phyloP scores from a whole-genome alignment of 441 rosid species.

The Pelargonium myrrhifolium region DNA sequence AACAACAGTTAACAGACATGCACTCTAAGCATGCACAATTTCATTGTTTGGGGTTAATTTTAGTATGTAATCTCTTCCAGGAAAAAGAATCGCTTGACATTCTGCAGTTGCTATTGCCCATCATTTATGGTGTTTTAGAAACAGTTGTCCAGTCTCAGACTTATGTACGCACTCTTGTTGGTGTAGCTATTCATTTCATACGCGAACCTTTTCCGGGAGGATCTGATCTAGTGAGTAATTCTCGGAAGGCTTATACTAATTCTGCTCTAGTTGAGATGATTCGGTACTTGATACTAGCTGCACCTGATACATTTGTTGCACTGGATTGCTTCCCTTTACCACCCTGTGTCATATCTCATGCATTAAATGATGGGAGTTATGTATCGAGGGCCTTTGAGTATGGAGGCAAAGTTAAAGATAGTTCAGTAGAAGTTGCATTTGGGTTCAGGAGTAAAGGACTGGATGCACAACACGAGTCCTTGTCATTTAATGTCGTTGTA shows the following conservation, averaged over 20 bases:
- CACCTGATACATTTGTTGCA: conserved; percentile 95
- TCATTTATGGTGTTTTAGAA: conserved; percentile 85
- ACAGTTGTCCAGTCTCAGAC: conserved; percentile 78
- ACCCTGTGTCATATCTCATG: conserved; percentile 58
- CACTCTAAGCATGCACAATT: conserved; percentile 5
- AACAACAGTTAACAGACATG: background rate
- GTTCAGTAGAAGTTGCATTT: conserved; percentile 41
- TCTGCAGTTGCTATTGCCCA: conserved; percentile 84
- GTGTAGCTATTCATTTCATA: conserved; percentile 72
- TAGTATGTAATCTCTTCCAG: conserved; percentile 38
- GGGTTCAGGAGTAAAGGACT: conserved; percentile 53
- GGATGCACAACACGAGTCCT: conserved; percentile 68
- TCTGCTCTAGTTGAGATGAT: conserved; percentile 92
- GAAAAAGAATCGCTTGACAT: conserved; percentile 75
- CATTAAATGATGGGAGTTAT: conserved; percentile 63
- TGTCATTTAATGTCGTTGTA: conserved; percentile 62
- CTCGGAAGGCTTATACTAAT: conserved; percentile 84
- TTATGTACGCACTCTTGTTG: conserved; percentile 72
- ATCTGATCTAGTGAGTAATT: conserved; percentile 91
- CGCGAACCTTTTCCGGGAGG: conserved; percentile 87
- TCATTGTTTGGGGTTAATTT: conserved; percentile 22
- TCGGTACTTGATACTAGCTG: conserved; percentile 83
- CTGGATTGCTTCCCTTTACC: conserved; percentile 96
- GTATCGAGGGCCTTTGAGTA: conserved; percentile 64
- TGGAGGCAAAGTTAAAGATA: conserved; percentile 50